Evolutionary conservation across 257 asterid genomes (phyloP), one percentile per base, ranked within the genome.

Genomic region (Agastache rugosa): DNA sequence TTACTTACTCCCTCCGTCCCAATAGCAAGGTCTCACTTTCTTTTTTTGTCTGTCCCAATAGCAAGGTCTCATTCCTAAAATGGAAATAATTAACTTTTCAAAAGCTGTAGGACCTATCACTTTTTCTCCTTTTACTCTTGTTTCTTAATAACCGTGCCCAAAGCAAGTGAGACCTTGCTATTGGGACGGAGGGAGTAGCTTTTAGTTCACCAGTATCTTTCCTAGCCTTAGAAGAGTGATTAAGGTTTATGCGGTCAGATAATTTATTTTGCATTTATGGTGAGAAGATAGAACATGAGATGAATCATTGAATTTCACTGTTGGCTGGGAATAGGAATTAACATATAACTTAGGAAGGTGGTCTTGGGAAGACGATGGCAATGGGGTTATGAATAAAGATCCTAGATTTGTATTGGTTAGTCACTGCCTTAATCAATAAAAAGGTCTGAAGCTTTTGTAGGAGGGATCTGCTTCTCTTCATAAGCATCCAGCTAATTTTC

Each of bases 241-340:
- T 48, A 48, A 48, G 55, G 22, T 16, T 44, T 48, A 22, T 2
- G 1, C 6, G 2, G 55, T 6, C n/a, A 20, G 20, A 42, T 34
- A 58, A 1, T 4, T 41, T 20, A 11, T 10, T 39, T 12, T 41
- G 53, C 70, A 64, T 17, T 64, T 22, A 3, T 22, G 45, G 10
- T 45, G 20, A 41, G 70, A 41, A 64, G 54, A 64, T 41, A 64
- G 31, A 41, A 63, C 17, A 16, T n/a, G 16, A 35, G 50, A 17
- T 5, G 29, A 62, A 35, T 11, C 42, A 0, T 31, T 37, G 17
- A 31, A 60, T 60, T 60, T 10, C 22, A 8, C 22, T 29, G 42
- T 60, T 29, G 23, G 66, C 45, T 60, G 66, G 44, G 23, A 60
- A 27, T 29, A 15, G 20, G 66, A 51, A 60, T 60, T 22, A 60